Evolutionary conservation across 2,329 filamentous ascomycete genomes (phyloP).

Genomic region (Penicillium olsonii): DNA sequence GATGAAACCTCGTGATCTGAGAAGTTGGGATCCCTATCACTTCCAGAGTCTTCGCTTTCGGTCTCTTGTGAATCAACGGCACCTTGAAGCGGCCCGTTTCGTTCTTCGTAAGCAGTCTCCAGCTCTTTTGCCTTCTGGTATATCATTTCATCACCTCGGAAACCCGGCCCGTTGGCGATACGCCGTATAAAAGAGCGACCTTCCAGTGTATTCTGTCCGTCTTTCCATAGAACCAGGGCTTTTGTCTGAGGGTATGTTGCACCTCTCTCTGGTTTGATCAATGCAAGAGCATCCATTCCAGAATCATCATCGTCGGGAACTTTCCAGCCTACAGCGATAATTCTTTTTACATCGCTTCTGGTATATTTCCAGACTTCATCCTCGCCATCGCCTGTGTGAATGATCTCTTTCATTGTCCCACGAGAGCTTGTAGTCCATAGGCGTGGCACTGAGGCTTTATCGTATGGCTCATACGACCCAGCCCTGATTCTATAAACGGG

Average conservation of each 20-base stretch:
- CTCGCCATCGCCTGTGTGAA: background rate
- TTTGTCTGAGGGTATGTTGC: conserved; percentile 19
- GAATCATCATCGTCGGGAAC: conserved; percentile 19
- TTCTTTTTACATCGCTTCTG: conserved; percentile 12
- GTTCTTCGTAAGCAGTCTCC: conserved; percentile 14
- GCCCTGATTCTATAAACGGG: conserved; percentile 20
- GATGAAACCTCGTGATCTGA: no score
- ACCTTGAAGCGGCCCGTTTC: no score
- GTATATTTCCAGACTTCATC: conserved; percentile 13
- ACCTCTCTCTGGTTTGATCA: conserved; percentile 11
- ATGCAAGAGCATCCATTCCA: conserved; percentile 10
- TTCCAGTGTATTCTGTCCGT: conserved; percentile 14
- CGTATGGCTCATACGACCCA: conserved; percentile 15
- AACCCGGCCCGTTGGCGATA: conserved; percentile 15
- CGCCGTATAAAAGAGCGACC: conserved; percentile 17
- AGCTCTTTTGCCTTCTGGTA: conserved; percentile 19
- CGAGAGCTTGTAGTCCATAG: conserved; percentile 8
- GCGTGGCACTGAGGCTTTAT: conserved; percentile 3
- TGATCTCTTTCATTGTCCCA: conserved; percentile 7
- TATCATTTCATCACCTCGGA: conserved; percentile 17
- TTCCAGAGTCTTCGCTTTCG: no score
- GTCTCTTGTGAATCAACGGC: no score
- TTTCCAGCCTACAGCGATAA: conserved; percentile 23
- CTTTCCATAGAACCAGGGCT: conserved; percentile 20
- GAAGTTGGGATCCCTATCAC: no score